Conservation (phyloP, 345 rosid genomes). For the Eutrema heterophyllum region DNA sequence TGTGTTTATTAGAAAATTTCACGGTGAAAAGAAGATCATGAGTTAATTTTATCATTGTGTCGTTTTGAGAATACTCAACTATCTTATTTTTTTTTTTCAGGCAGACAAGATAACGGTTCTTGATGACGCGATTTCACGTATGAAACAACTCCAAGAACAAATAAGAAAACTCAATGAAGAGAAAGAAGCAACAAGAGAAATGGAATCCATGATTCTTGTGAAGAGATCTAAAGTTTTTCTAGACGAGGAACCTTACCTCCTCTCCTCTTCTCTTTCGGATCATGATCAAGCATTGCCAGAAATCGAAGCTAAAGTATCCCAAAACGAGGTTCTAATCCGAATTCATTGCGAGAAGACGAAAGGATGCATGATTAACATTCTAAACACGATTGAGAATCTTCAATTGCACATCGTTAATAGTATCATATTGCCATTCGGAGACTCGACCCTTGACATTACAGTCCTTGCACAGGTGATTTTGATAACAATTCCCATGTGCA, state of each 20-base stretch:
- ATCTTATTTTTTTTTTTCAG: conserved; percentile 28
- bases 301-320: conserved; percentile 61
- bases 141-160: conserved; percentile 67
- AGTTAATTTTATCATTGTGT: neutral
- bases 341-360: conserved; percentile 59
- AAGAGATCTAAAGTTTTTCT: conserved; percentile 43
- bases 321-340: conserved; percentile 52
- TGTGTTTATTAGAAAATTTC: neutral
- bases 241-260: conserved; percentile 30
- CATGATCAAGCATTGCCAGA: conserved; percentile 48
- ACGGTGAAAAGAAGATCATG: neutral
- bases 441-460: conserved; percentile 54
- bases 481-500: neutral
- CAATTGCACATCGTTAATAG: conserved; percentile 41
- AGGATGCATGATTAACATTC: conserved; percentile 36
- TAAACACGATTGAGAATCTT: conserved; percentile 47
- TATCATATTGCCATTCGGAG: conserved; percentile 54
- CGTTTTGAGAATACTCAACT: neutral
- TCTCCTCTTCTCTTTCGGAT: conserved; percentile 15
- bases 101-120: conserved; percentile 69
- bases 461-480: conserved; percentile 55
- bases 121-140: conserved; percentile 54
- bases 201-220: conserved; percentile 48
- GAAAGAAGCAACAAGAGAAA: conserved; percentile 38
- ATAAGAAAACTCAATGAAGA: conserved; percentile 54